Evolutionary conservation across 192 early-diverging fungal genomes (phyloP).

Genomic region (Podila epicladia): DNA sequence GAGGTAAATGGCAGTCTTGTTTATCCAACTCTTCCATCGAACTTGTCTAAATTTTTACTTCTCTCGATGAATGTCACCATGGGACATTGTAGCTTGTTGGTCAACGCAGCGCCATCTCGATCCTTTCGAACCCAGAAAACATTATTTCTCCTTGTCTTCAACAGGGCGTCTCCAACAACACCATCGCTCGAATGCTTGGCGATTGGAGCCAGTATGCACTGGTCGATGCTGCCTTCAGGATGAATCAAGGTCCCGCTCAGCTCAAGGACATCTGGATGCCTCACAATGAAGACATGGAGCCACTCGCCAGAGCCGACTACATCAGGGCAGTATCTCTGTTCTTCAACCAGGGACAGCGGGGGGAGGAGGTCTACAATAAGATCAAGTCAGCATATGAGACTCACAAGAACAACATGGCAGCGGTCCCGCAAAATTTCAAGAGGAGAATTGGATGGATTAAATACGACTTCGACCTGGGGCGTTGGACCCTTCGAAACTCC

Average conservation of each 20-base stretch:
- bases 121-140: slow-evolving; percentile 32
- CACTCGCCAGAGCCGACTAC: slow-evolving; percentile 42
- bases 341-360: slow-evolving; percentile 34
- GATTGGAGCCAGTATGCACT: slow-evolving; percentile 1
- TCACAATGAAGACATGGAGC: slow-evolving; percentile 29
- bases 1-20: slow-evolving; percentile 44
- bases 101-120: slow-evolving; percentile 17
- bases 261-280: slow-evolving; percentile 23
- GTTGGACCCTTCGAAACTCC: slow-evolving; percentile 39
- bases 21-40: not conserved
- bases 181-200: not conserved
- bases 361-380: slow-evolving; percentile 29
- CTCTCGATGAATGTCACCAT: not conserved
- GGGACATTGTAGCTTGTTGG: not conserved
- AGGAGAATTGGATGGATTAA: slow-evolving; percentile 52
- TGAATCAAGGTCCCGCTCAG: not conserved
- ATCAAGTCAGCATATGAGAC: slow-evolving; percentile 38
- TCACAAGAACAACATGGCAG: slow-evolving; percentile 13
- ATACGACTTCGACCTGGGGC: slow-evolving; percentile 33
- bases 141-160: slow-evolving; percentile 56
- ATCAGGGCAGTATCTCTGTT: slow-evolving; percentile 55
- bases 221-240: slow-evolving; percentile 8
- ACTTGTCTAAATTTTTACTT: not conserved
- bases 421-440: slow-evolving; percentile 16
- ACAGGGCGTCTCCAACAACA: not conserved